These are phyloP conservation scores for Thalassia testudinum DNA, from an alignment of 116 monocot genomes.

Conservation along the genomic window DNA sequence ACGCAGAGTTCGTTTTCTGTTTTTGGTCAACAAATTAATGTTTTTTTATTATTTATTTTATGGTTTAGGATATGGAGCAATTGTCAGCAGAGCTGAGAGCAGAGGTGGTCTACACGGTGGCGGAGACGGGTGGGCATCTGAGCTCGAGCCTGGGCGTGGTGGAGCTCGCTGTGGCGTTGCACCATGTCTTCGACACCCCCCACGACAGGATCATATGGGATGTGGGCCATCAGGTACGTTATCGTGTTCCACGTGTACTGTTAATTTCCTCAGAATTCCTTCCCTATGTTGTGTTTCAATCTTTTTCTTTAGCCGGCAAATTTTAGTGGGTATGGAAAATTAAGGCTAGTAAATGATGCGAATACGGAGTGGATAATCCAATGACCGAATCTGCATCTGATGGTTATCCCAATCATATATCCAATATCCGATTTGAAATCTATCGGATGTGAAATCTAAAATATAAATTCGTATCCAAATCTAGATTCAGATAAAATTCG, in stretches of 20 bases:
- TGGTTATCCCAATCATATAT: too few relatives aligned
- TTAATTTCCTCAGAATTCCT: too few relatives aligned
- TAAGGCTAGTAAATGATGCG: not conserved
- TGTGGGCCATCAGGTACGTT: conserved; percentile 16
- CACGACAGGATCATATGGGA: conserved; percentile 21
- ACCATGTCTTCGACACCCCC: conserved; percentile 15
- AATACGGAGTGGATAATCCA: too few relatives aligned
- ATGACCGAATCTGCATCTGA: too few relatives aligned
- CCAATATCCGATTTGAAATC: too few relatives aligned
- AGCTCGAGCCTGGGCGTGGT: conserved; percentile 18
- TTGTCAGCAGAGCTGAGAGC: conserved; percentile 9
- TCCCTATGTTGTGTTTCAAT: not conserved
- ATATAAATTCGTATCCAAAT: too few relatives aligned
- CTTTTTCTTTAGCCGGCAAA: not conserved
- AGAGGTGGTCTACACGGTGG: conserved; percentile 10
- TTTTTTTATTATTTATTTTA: not conserved
- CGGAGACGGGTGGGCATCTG: conserved; percentile 17
- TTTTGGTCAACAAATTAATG: not conserved
- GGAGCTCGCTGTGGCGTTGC: conserved; percentile 14
- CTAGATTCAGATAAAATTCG: too few relatives aligned
- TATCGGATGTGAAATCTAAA: too few relatives aligned
- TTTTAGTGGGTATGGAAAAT: not conserved
- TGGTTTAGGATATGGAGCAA: conserved; percentile 9
- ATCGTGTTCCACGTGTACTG: too few relatives aligned
- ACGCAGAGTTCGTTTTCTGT: not conserved